Base-by-base conservation (phyloP, 352 stramenopile genomes). In the Plasmopara viticola region DNA sequence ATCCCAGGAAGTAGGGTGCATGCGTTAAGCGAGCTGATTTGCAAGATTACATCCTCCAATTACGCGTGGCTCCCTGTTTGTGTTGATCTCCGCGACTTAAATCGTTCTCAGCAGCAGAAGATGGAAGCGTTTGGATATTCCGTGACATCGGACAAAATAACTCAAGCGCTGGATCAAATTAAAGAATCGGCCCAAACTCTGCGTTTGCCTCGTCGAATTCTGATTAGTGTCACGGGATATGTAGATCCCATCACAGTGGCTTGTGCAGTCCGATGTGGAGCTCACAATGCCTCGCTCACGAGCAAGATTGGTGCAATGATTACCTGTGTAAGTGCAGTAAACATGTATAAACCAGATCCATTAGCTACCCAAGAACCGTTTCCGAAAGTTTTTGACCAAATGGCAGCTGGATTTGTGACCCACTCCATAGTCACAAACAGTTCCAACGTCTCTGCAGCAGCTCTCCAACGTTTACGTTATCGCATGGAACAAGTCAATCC, bases 371-470 rank as follows among this genome's bases (percentile, higher is more conserved):
- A 84, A 56, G 53, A 40, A 40, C 58, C 76, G 18, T 74, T 86
- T 8, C 81, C 76, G 0, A 80, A 74, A 51, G 53, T 91, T 0
- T 87, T 86, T 18, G 81, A 89, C 41, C 81, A 91, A 64, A 61
- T 89, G 41, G 54, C 64, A 0, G 52, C 68, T 2, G 81, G 81
- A 0, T 86, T 91, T 53, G 52, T 73, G 35, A 91, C 81, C 4
- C 70, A 86, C 51, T 56, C 80, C 1, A 62, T 91, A 6, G 42
- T 90, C n/a, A 86, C 66, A 2, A 69, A 86, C 33, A 75, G 56
- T 5, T 33, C 49, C 6, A 71, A 91, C n/a, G 48, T 88, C 0
- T 48, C 68, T 0, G 14, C 62, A 13, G 64, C 35, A 1, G 43
- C 64, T 2, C 54, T 89, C 0, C 70, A 78, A 2, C 63, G 77